Evolutionary conservation across 441 rosid species (phyloP).

Genomic region (Codiaeum variegatum): DNA sequence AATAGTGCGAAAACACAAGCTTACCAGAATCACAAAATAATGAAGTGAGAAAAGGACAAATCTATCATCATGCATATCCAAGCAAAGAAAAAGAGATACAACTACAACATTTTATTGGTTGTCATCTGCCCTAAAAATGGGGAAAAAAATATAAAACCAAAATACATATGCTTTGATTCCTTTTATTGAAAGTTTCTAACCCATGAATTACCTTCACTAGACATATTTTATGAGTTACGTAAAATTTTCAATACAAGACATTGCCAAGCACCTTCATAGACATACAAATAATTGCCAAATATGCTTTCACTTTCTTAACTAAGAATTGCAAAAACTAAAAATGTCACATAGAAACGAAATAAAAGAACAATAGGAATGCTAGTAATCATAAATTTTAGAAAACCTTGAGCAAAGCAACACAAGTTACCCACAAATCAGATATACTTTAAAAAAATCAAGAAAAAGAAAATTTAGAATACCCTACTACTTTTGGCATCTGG

Average conservation of each 20-base stretch:
- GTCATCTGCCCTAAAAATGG: background rate
- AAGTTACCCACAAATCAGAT: background rate
- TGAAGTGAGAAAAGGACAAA: constrained; percentile 12
- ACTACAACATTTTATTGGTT: background rate
- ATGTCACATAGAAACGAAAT: background rate
- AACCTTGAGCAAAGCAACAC: background rate
- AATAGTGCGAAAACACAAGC: background rate
- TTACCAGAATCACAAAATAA: constrained; percentile 3
- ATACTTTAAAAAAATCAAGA: background rate
- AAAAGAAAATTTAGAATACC: background rate
- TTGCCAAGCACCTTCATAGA: background rate
- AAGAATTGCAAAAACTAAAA: background rate
- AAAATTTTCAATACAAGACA: background rate
- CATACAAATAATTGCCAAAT: background rate
- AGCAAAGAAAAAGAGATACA: background rate
- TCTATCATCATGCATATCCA: background rate
- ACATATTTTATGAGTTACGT: constrained; percentile 3
- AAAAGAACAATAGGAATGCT: background rate
- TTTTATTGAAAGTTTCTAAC: constrained; percentile 1
- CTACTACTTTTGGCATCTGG: background rate
- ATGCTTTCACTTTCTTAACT: background rate
- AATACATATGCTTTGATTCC: background rate
- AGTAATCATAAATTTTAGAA: background rate
- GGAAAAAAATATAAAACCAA: background rate
- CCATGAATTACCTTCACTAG: background rate